Evolutionary conservation across 2,329 filamentous ascomycete genomes (phyloP), one percentile per base, ranked within the genome.

Genomic region (Chalaropsis ovoidea): DNA sequence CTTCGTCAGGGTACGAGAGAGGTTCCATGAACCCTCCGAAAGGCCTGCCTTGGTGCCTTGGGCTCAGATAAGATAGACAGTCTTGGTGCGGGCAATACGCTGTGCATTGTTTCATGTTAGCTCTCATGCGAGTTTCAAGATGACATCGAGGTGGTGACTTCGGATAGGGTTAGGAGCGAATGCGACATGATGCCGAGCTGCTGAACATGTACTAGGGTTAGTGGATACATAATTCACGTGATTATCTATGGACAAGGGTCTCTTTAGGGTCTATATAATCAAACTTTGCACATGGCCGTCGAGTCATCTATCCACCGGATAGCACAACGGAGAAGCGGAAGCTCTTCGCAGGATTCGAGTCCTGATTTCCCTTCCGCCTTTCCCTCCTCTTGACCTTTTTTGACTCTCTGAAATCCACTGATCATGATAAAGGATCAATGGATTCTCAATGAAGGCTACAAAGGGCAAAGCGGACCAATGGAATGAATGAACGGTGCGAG

Each of bases 381-480:
- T 39, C 8, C 8, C 8, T 39, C 8, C 8, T 39, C 8, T 39
- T 39, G 35, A 63, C 47, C 52, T 56, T 35, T 58, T 39, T 35
- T 54, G n/a, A 27, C 45, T 22, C 7, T n/a, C 10, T 35, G 13
- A 31, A 52, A 65, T 68, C 43, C 27, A 35, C 27, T 4, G 54
- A n/a, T 17, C 17, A 3, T 58, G 54, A 58, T 39, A 58, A 58
- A 58, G 54, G 54, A 58, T 35, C 54, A 39, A 58, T 58, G 22
- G 27, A 58, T 22, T 19, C 24, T 15, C 52, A 8, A 56, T 31
- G 11, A 31, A 43, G 8, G 13, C 31, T 6, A 24, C 24, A 62
- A 62, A 62, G 22, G 31, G 19, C 41, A 45, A n/a, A 43, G 42
- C 61, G 22, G 60, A 15, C 8, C 60, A 31, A 24, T 27, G 42